phyloP scores from a whole-genome alignment of 306 rosid genomes.

The Vigna radiata region DNA sequence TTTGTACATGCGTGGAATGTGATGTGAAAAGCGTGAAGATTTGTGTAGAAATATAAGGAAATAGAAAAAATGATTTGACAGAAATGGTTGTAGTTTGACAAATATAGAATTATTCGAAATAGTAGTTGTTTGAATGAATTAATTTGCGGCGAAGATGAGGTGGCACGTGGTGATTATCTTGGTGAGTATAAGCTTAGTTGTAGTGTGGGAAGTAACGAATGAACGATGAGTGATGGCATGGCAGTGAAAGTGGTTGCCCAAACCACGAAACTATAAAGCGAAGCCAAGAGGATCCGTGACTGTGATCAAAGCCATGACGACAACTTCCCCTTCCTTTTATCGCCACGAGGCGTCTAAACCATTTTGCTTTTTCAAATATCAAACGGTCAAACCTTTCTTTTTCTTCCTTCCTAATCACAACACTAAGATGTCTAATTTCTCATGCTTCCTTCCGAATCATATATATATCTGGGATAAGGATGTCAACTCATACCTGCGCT shows the following conservation, averaged over 20 bases:
- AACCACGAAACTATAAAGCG: conserved; percentile 32
- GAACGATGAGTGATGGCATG: neutral
- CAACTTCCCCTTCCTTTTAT: neutral
- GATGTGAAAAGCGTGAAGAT: no score
- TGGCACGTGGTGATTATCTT: conserved; percentile 16
- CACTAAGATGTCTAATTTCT: conserved; percentile 22
- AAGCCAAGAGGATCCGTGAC: neutral
- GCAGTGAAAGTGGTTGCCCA: conserved; percentile 30
- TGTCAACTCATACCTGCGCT: neutral
- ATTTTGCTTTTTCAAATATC: neutral
- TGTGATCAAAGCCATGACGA: conserved; percentile 49
- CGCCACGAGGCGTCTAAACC: conserved; percentile 38
- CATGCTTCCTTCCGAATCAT: conserved; percentile 19
- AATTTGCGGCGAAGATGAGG: neutral
- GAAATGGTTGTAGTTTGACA: no score
- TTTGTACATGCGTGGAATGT: no score
- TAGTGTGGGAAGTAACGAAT: conserved; percentile 32
- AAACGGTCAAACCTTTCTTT: conserved; percentile 3
- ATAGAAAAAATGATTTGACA: no score
- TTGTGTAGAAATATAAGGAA: no score
- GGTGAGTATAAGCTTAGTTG: neutral
- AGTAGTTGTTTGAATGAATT: no score
- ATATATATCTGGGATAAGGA: conserved; percentile 1
- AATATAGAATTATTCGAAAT: no score
- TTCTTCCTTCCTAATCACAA: no score